A percentile compares a stretch with the other conserved stretches of the same genome.
These are phyloP conservation scores for Hygrophoropsis aurantiaca DNA, from an alignment of 768 basidiomycete genomes.

Conservation along the genomic window DNA sequence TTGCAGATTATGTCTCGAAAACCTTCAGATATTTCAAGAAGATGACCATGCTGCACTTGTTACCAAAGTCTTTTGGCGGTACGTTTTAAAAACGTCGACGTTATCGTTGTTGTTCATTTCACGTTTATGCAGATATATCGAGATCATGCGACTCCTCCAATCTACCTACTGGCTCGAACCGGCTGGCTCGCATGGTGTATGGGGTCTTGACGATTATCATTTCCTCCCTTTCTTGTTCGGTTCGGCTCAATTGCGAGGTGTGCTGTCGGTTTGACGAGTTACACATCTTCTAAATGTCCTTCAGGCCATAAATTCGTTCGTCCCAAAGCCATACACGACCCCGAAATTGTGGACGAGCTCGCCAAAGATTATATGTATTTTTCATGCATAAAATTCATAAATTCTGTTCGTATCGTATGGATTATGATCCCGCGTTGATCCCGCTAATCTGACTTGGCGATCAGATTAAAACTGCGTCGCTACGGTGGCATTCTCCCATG, in stretches of 20 bases:
- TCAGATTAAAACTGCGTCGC: slow-evolving; percentile 91
- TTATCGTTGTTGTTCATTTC: neutral
- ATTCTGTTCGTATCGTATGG: slow-evolving; percentile 62
- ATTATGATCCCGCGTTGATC: neutral
- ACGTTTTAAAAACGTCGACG: slow-evolving; percentile 8
- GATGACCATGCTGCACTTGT: slow-evolving; percentile 77
- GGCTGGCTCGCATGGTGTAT: slow-evolving; percentile 98
- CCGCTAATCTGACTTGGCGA: neutral
- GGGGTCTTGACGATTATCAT: slow-evolving; percentile 97
- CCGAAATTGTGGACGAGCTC: slow-evolving; percentile 90
- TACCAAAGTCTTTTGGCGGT: slow-evolving; percentile 88
- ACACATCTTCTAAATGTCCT: neutral
- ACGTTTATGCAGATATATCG: slow-evolving; percentile 51
- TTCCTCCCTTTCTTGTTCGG: slow-evolving; percentile 92
- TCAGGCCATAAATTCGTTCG: slow-evolving; percentile 85
- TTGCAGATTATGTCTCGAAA: slow-evolving; percentile 75
- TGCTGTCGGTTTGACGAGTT: slow-evolving; percentile 4
- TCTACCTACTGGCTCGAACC: slow-evolving; percentile 97
- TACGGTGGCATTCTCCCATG: slow-evolving; percentile 99
- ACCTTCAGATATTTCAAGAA: slow-evolving; percentile 59
- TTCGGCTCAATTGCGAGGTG: slow-evolving; percentile 72
- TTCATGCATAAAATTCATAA: slow-evolving; percentile 93
- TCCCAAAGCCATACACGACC: slow-evolving; percentile 91
- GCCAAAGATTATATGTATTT: slow-evolving; percentile 95
- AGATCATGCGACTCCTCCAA: slow-evolving; percentile 83